Base-by-base conservation (phyloP, 495 filamentous ascomycete genomes). In the Hyphodiscus hymeniophilus region DNA sequence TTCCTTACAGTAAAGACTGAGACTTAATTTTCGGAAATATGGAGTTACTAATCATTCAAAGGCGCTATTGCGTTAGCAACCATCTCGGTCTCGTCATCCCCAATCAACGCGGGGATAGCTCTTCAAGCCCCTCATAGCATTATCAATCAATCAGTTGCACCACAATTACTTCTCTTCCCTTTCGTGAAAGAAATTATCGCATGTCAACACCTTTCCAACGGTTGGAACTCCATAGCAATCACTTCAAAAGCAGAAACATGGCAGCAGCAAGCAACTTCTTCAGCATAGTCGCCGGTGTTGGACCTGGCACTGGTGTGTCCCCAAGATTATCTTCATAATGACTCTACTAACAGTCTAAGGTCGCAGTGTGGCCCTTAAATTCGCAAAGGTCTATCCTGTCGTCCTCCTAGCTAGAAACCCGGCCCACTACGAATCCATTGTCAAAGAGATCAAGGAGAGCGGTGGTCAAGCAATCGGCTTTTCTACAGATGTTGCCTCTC, bases 241-340 rank as follows among this genome's bases (percentile, higher is more conserved):
- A 44, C 20, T 23, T 55, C 5, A 16, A 47, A 33, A 16, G 4
- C 35, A 17, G 15, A n/a, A 46, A 44, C 8, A 56, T 53, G 49
- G 52, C 52, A 39, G 57, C 73, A 46, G 52, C 72, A 48, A 66
- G 57, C 7, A 65, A 69, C 54, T 66, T 74, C 53, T 74, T 84
- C 62, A 83, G 84, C 44, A 71, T 89, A 49, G 74, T 90, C 54
- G 85, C 84, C 44, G 85, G 85, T 38, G 84, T 84, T 30, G 85
- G 85, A 17, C 70, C 80, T 30, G 85, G 85, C 47, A 88, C 84
- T 0, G 55, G 81, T 70, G 70, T n/a, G 0, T 47, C 28, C 6
- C 13, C 28, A 31, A 7, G 22, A 40, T 51, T 28, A 42, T 59
- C 20, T 33, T 20, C 30, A n/a, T n/a, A 35, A 21, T 10, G 8